Conservation (phyloP, 768 basidiomycete genomes). For the Tricholoma sp. region DNA sequence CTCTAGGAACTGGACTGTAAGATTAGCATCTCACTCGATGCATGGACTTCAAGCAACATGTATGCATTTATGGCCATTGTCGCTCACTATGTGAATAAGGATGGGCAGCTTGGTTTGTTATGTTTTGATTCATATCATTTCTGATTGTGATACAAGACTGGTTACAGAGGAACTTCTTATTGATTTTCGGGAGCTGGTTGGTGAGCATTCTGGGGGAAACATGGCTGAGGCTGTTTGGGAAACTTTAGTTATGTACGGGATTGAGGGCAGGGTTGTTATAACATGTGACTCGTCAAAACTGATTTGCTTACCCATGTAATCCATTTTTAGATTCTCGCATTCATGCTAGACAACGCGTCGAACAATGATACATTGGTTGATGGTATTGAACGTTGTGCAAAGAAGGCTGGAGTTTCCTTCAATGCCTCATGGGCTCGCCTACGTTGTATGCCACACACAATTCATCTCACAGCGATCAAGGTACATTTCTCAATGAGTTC, state of each 20-base stretch:
- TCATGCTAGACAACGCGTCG: background rate
- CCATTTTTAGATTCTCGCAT: background rate
- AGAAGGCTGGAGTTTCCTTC: background rate
- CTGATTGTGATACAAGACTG: background rate
- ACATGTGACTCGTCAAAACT: background rate
- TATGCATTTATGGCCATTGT: constrained; percentile 19
- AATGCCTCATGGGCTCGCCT: background rate
- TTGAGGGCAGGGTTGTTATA: constrained; percentile 4
- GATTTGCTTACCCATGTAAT: background rate
- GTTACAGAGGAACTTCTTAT: constrained; percentile 20
- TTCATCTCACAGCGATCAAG: constrained; percentile 2
- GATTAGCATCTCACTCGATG: constrained; percentile 18
- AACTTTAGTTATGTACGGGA: constrained; percentile 13
- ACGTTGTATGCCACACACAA: constrained; percentile 1
- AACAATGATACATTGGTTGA: constrained; percentile 8
- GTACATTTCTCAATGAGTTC: background rate
- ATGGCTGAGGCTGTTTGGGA: constrained; percentile 20
- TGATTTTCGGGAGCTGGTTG: constrained; percentile 22
- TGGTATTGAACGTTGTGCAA: background rate
- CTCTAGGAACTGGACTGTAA: constrained; percentile 3
- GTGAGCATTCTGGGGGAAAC: constrained; percentile 20
- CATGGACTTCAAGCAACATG: constrained; percentile 22
- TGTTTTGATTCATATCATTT: background rate
- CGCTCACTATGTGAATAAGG: constrained; percentile 17
- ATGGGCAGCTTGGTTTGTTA: constrained; percentile 15